Percentiles rank a stretch among this genome's conserved stretches.
Conservation (phyloP, 495 filamentous ascomycete genomes). For the Neurospora sublineolata region DNA sequence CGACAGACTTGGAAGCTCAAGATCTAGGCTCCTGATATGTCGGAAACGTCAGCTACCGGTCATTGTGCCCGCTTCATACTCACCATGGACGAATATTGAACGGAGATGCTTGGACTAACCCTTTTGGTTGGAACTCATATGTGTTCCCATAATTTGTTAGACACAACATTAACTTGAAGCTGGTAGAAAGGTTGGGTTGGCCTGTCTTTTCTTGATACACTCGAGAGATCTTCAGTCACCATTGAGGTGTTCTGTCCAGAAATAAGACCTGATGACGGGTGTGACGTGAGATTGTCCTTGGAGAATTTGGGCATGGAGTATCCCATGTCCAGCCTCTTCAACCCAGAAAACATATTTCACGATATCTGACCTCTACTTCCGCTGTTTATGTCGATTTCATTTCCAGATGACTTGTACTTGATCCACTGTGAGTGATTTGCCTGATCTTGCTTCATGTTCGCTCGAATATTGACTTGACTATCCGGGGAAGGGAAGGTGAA, state of each 20-base stretch:
- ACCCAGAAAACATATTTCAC: too few relatives aligned
- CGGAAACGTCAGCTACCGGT: neutral
- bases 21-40: neutral
- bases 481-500: constrained; percentile 8
- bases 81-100: neutral
- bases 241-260: neutral
- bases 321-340: constrained; percentile 1
- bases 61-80: neutral
- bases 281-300: constrained; percentile 7
- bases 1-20: neutral
- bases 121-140: too few relatives aligned
- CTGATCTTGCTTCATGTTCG: neutral
- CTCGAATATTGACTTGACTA: neutral
- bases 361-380: too few relatives aligned
- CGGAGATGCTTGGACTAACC: neutral
- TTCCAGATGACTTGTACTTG: constrained; percentile 24
- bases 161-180: too few relatives aligned
- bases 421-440: constrained; percentile 21
- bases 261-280: neutral
- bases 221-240: neutral
- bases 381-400: neutral
- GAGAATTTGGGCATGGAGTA: constrained; percentile 19
- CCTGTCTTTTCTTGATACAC: too few relatives aligned
- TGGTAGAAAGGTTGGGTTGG: too few relatives aligned
- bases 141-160: too few relatives aligned